A percentile compares a stretch with the other conserved stretches of the same genome.
These are phyloP conservation scores for Heracleum sosnowskyi DNA, from an alignment of 129 eudicot species.

Conservation along the genomic window DNA sequence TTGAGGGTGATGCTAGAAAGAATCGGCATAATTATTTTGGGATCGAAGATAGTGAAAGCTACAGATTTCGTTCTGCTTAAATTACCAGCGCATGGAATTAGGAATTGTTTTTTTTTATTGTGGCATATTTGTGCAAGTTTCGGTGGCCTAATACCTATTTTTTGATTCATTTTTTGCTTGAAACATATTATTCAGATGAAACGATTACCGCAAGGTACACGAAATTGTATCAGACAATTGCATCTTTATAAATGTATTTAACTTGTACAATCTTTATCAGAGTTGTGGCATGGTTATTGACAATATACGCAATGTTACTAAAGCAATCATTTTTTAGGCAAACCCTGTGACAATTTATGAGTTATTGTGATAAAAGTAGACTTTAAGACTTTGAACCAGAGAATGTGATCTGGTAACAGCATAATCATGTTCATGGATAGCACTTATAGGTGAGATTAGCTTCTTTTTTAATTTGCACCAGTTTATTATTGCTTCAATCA, in stretches of 20 bases:
- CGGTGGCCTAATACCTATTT: not conserved
- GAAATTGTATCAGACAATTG: not conserved
- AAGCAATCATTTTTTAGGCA: not conserved
- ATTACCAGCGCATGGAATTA: not conserved
- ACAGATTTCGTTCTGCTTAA: conserved; percentile 43
- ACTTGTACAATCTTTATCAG: not conserved
- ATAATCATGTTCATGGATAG: not conserved
- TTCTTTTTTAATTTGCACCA: not conserved
- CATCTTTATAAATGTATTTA: not conserved
- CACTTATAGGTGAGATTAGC: not conserved
- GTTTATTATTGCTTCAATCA: not conserved
- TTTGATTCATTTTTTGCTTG: not conserved
- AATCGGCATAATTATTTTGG: conserved; percentile 38
- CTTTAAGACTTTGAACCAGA: not conserved
- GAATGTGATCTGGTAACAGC: not conserved
- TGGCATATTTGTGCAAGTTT: not conserved
- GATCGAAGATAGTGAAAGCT: conserved; percentile 38
- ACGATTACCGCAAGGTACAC: not conserved
- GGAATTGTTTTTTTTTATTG: not conserved
- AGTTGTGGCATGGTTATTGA: not conserved
- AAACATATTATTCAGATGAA: not conserved
- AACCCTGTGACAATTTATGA: too few species aligned
- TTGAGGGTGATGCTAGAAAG: conserved; percentile 32
- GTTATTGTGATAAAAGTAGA: not conserved
- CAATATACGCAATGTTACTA: too few species aligned